Conservation (phyloP, 805 yeast genomes). For the Yamadazyma akitaensis region DNA sequence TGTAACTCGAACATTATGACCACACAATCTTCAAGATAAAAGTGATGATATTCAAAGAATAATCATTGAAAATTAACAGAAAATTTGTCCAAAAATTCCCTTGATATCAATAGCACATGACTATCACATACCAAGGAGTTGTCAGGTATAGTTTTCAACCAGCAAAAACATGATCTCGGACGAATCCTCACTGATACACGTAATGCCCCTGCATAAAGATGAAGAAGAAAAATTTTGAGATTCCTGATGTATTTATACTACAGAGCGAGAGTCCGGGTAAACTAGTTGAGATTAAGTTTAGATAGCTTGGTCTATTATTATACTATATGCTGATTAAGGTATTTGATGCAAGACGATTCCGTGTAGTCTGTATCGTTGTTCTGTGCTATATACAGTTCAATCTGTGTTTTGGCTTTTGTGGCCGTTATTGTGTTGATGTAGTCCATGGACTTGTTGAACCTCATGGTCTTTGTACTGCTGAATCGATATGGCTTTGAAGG, state of each 20-base stretch:
- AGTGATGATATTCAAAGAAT: conserved; percentile 11
- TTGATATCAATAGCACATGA: conserved; percentile 50
- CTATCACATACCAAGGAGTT: conserved; percentile 49
- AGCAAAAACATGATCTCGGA: conserved; percentile 99
- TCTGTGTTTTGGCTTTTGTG: conserved; percentile 1
- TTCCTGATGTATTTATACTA: conserved; percentile 1
- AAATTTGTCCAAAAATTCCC: conserved; percentile 69
- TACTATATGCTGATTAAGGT: background rate
- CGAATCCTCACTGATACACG: conserved; percentile 99
- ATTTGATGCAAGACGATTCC: conserved; percentile 1
- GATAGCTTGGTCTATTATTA: background rate
- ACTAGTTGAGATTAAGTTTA: background rate
- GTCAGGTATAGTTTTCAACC: conserved; percentile 99
- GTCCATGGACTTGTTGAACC: conserved; percentile 5
- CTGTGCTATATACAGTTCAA: background rate
- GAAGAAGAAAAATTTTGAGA: conserved; percentile 22
- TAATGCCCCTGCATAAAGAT: conserved; percentile 99
- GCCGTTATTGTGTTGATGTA: background rate
- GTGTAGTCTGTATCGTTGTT: background rate
- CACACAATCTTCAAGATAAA: conserved; percentile 10
- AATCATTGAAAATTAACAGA: conserved; percentile 1
- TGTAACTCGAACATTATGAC: conserved; percentile 8
- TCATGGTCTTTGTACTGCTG: conserved; percentile 4
- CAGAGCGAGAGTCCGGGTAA: conserved; percentile 4
- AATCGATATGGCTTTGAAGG: conserved; percentile 4